Evolutionary conservation across 257 asterid species (phyloP), one percentile per base, ranked within the genome.

Genomic region (Solanum lycopersicoides): DNA sequence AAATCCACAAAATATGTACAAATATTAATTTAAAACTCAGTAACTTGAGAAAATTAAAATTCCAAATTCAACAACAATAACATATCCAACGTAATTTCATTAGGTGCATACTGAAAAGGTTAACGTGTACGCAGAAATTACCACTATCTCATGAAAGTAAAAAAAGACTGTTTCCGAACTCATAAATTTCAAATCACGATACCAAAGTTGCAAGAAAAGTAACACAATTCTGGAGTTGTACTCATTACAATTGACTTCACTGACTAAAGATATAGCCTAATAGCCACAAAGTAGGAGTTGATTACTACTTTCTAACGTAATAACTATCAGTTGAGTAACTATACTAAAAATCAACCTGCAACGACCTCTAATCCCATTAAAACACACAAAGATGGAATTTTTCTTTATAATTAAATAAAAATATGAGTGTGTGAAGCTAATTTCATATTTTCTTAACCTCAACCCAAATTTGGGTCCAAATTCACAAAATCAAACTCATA

Each of bases 61-160:
- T 8, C 7, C 7, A 1, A 66, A 66, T 7, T 28, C 37, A 66
- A 60, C 68, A 56, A 47, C 18, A 47, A 56, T 25, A 60, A 60
- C 28, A 60, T 60, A 60, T 0, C 3, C 2, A 60, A 0, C 1
- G 13, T 9, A 21, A 60, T 60, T n/a, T 6, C 66, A 9, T 13
- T 60, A 60, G 0, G 28, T 4, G 14, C 0, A 2, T 10, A 9
- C 7, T 23, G 14, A 60, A 14, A 60, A 60, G 6, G 13, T n/a
- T 7, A 60, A 9, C 7, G 0, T 9, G 0, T 23, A 23, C 1
- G 6, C 30, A 9, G 6, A 60, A 0, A 7, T 10, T 60, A 60
- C 1, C 14, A 53, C 7, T 21, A 9, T 4, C 6, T 23, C 3
- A 23, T 8, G 5, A 59, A 59, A 3, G 2, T 59, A 8, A 4